A percentile compares a stretch with the other conserved stretches of the same genome.
These are phyloP conservation scores for Xylariaceae sp. DNA, from an alignment of 2,329 filamentous ascomycete species.

Conservation along the genomic window DNA sequence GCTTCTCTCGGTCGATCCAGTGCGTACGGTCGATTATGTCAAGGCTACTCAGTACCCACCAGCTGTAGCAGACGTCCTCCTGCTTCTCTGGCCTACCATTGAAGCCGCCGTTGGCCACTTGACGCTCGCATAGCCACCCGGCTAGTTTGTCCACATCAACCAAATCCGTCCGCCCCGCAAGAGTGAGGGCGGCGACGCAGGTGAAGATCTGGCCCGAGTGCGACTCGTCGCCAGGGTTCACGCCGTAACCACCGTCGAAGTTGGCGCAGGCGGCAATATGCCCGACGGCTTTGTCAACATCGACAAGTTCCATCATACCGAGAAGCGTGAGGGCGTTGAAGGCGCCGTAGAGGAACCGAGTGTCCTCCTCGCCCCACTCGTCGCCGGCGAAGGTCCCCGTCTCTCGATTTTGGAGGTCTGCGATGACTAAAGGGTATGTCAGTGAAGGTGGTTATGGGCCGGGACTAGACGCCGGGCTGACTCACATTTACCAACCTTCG, in stretches of 20 bases:
- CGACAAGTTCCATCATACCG: constrained; percentile 64
- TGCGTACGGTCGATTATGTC: constrained; percentile 83
- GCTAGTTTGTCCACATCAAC: constrained; percentile 79
- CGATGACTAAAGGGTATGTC: constrained; percentile 57
- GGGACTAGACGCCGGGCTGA: constrained; percentile 17
- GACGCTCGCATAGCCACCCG: constrained; percentile 89
- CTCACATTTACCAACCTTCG: constrained; percentile 76
- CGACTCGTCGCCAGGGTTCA: constrained; percentile 84
- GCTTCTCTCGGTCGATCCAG: constrained; percentile 85
- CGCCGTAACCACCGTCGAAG: constrained; percentile 91
- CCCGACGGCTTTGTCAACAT: constrained; percentile 74
- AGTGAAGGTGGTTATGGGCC: constrained; percentile 9
- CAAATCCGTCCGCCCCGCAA: constrained; percentile 75
- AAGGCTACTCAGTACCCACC: constrained; percentile 94
- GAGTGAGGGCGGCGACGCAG: constrained; percentile 81
- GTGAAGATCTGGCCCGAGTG: constrained; percentile 96
- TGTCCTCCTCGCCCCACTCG: constrained; percentile 95
- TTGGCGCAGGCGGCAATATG: constrained; percentile 83
- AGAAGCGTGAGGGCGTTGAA: constrained; percentile 87
- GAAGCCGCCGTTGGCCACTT: constrained; percentile 79
- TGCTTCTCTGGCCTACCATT: constrained; percentile 94
- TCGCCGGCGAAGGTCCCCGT: constrained; percentile 91
- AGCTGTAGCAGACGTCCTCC: constrained; percentile 97
- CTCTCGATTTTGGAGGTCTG: constrained; percentile 71
- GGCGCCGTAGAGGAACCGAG: constrained; percentile 86